Base-by-base conservation (phyloP, 1,139 yeast species). In the Zhuliangozyma parablackwelliae region DNA sequence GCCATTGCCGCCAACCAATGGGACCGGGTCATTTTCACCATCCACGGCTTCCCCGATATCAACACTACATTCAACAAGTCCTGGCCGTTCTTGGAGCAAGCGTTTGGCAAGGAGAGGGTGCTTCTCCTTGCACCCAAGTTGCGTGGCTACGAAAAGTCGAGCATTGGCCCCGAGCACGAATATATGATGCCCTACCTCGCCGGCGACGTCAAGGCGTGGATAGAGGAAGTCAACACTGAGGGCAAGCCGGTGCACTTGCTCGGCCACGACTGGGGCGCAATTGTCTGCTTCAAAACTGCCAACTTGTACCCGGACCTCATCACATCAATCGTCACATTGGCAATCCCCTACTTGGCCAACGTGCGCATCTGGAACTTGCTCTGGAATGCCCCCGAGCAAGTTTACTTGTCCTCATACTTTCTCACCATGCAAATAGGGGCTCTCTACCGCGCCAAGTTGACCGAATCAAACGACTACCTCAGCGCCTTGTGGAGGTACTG, bases 251-350 rank as follows among this genome's bases (percentile, higher is more conserved):
- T 69, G 6, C 72, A 69, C 44, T 43, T 69, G 28, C 52, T 69
- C 16, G 74, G 74, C 7, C 75, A 69, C 44, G 75, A 69, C 48
- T 69, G 75, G 75, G 75, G 75, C 23, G 73, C 75, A 2, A 50
- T 66, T 21, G 52, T 59, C 26, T 48, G 65, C 10, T 68, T 57
- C 48, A 64, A 65, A 43, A 51, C 67, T 2, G 68, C 72, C 2
- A 51, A 54, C 29, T 36, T 59, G 38, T 67, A 56, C 39, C 75
- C 75, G 0, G 65, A 65, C 8, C 42, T 57, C 37, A 46, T 69
- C 21, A 51, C 65, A 2, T 61, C 69, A n/a, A 53, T 60, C 43
- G 65, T 56, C 10, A 56, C 66, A 10, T 47, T 69, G 50, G 72
- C 73, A 6, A 69, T 69, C 39, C 75, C 75, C 2, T 64, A 63